Conservation (phyloP, 345 rosid species). For the Clarkia xantiana region DNA sequence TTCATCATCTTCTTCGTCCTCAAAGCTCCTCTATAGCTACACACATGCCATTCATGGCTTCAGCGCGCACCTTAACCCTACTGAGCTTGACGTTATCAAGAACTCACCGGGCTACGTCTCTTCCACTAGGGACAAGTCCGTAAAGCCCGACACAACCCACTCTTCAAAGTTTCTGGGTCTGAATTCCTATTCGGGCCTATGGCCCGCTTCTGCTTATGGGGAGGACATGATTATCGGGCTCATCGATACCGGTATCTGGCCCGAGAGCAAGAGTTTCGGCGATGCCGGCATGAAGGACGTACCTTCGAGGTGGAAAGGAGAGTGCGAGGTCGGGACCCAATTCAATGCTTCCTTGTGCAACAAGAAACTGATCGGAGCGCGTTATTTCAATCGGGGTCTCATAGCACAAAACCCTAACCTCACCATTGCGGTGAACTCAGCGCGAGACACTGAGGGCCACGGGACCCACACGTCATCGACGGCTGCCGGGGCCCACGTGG, state of each 20-base stretch:
- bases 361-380: constrained; percentile 40
- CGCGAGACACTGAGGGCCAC: constrained; percentile 34
- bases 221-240: constrained; percentile 28
- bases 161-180: constrained; percentile 23
- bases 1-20: neutral
- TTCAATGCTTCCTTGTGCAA: constrained; percentile 39
- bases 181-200: constrained; percentile 12
- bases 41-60: constrained; percentile 31
- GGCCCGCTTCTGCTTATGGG: constrained; percentile 34
- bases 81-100: constrained; percentile 22
- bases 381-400: constrained; percentile 33
- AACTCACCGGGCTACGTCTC: constrained; percentile 25
- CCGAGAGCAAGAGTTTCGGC: constrained; percentile 28
- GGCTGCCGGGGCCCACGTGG: constrained; percentile 28
- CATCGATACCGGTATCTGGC: constrained; percentile 40
- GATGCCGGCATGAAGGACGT: constrained; percentile 24
- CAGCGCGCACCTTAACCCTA: constrained; percentile 24
- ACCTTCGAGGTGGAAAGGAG: constrained; percentile 35
- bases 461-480: constrained; percentile 49
- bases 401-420: constrained; percentile 17
- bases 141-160: constrained; percentile 32
- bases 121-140: constrained; percentile 17
- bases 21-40: constrained; percentile 24
- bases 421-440: constrained; percentile 34
- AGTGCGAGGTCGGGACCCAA: constrained; percentile 28